phyloP scores from a whole-genome alignment of 352 stramenopile genomes.

The Globisporangium uncinulatum region DNA sequence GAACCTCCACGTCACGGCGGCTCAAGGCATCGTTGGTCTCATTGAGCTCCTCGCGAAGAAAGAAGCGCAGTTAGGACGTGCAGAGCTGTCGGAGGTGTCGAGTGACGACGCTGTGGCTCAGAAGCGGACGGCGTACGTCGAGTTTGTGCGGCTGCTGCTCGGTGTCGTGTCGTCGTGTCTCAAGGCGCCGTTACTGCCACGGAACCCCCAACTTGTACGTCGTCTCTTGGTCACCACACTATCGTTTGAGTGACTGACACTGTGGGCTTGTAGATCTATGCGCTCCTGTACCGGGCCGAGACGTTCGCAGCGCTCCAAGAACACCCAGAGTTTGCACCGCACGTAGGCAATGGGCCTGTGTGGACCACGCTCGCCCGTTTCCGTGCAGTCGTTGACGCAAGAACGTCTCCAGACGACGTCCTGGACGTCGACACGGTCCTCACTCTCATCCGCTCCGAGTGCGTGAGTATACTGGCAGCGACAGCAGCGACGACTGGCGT shows the following conservation, averaged over 20 bases:
- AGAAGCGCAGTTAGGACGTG: constrained; percentile 36
- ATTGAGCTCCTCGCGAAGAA: constrained; percentile 79
- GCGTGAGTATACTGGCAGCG: constrained; percentile 52
- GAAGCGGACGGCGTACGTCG: constrained; percentile 61
- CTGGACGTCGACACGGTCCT: constrained; percentile 65
- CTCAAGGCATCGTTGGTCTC: constrained; percentile 57
- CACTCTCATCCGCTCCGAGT: constrained; percentile 63
- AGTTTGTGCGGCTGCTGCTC: constrained; percentile 70
- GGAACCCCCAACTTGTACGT: constrained; percentile 73
- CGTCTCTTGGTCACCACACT: background rate
- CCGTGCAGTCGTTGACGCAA: constrained; percentile 50
- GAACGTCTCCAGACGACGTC: constrained; percentile 45
- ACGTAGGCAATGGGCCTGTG: constrained; percentile 55
- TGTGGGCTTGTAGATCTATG: constrained; percentile 62
- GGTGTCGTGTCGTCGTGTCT: constrained; percentile 61
- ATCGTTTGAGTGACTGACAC: background rate
- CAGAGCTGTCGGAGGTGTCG: too few relatives aligned
- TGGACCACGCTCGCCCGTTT: constrained; percentile 67
- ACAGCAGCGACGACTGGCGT: constrained; percentile 22
- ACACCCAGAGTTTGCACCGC: constrained; percentile 51
- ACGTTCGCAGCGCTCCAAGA: constrained; percentile 49
- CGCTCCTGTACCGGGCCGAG: constrained; percentile 59
- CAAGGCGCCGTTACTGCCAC: constrained; percentile 53
- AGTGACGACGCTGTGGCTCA: constrained; percentile 42
- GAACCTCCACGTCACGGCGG: constrained; percentile 68